Evolutionary conservation across 2,329 filamentous ascomycete species (phyloP).

Genomic region (Neopestalotiopsis sp.): DNA sequence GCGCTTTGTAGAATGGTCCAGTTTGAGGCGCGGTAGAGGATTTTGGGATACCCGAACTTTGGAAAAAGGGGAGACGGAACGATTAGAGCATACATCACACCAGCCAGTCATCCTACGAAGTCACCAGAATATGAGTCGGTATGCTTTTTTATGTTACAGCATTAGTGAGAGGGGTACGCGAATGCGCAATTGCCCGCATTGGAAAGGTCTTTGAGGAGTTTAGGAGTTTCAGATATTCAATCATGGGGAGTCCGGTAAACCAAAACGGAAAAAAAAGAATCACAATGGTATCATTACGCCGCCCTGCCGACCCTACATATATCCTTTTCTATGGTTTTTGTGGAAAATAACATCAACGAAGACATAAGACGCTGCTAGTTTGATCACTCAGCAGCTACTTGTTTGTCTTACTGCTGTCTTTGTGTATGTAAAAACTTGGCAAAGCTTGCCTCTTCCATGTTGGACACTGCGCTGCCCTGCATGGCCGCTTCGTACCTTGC

Average conservation of each 20-base stretch:
- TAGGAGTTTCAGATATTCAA: slow-evolving; percentile 18
- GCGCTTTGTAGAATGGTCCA: slow-evolving; percentile 81
- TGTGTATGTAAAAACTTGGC: slow-evolving; percentile 63
- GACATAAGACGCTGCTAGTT: slow-evolving; percentile 27
- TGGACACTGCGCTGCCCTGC: slow-evolving; percentile 58
- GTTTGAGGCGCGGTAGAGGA: slow-evolving; percentile 86
- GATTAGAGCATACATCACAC: too few relatives aligned
- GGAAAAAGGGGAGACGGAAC: neutral
- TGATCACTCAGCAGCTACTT: slow-evolving; percentile 20
- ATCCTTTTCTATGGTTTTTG: neutral
- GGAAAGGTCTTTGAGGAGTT: slow-evolving; percentile 8
- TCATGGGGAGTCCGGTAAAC: slow-evolving; percentile 22
- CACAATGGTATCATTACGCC: slow-evolving; percentile 33
- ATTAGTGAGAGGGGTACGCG: neutral
- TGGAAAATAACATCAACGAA: neutral
- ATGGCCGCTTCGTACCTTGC: slow-evolving; percentile 80
- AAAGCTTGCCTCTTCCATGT: slow-evolving; percentile 64
- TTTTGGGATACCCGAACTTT: neutral
- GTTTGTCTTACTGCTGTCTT: slow-evolving; percentile 29
- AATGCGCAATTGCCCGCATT: neutral
- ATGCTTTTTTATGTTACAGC: neutral
- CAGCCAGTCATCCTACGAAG: neutral
- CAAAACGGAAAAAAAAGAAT: slow-evolving; percentile 22
- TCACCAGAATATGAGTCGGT: neutral
- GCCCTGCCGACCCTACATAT: slow-evolving; percentile 10